Evolutionary conservation across 2,329 filamentous ascomycete species (phyloP).

Genomic region (Aspergillus aculeatus): DNA sequence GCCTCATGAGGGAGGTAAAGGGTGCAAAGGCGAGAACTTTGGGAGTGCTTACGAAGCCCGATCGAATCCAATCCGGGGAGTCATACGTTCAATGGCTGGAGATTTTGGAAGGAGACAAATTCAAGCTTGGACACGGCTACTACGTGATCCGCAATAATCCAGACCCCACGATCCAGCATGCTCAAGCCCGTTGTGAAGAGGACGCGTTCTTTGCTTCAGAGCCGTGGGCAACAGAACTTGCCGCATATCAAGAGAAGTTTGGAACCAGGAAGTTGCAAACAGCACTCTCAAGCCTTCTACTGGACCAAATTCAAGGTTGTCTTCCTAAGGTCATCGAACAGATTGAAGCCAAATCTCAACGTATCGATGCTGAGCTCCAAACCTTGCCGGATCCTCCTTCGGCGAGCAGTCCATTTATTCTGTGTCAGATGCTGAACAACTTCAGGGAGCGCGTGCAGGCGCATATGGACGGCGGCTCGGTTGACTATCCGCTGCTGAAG

Average conservation of each 20-base stretch:
- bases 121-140: slow-evolving; percentile 70
- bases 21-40: slow-evolving; percentile 61
- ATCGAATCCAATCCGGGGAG: slow-evolving; percentile 60
- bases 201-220: slow-evolving; percentile 48
- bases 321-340: slow-evolving; percentile 37
- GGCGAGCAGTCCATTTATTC: slow-evolving; percentile 63
- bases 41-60: slow-evolving; percentile 83
- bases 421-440: slow-evolving; percentile 58
- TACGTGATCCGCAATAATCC: slow-evolving; percentile 68
- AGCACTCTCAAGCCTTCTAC: slow-evolving; percentile 50
- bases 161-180: slow-evolving; percentile 44
- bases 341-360: slow-evolving; percentile 48
- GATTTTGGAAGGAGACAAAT: slow-evolving; percentile 63
- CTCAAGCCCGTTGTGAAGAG: slow-evolving; percentile 51
- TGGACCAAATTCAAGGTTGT: slow-evolving; percentile 45
- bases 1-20: slow-evolving; percentile 57
- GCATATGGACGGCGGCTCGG: slow-evolving; percentile 53
- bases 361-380: slow-evolving; percentile 56
- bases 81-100: slow-evolving; percentile 59
- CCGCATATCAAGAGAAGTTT: slow-evolving; percentile 45
- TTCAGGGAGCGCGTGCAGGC: slow-evolving; percentile 58
- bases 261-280: slow-evolving; percentile 54
- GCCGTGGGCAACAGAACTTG: slow-evolving; percentile 50
- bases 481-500: slow-evolving; percentile 42
- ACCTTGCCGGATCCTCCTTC: slow-evolving; percentile 65